These are phyloP conservation scores for Zygotorulaspora mrakii DNA, from an alignment of 1,139 yeast species.

Conservation along the genomic window DNA sequence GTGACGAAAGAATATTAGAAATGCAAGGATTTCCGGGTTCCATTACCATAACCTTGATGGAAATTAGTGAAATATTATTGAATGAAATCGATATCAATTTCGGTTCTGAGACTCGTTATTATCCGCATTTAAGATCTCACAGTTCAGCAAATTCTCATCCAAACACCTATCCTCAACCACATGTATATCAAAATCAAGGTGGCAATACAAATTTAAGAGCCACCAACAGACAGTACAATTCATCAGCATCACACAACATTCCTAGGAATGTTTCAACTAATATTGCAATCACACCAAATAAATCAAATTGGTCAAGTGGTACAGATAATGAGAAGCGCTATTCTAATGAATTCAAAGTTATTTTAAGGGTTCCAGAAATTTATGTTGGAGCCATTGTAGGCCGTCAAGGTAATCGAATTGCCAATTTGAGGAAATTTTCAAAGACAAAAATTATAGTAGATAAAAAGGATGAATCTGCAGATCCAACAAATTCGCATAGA, in stretches of 20 bases:
- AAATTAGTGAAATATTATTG: constrained; percentile 29
- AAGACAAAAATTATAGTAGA: constrained; percentile 82
- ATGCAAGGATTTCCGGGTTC: constrained; percentile 75
- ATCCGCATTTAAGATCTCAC: constrained; percentile 23
- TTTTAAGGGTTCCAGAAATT: constrained; percentile 59
- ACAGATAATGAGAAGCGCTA: constrained; percentile 1
- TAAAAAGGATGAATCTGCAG: constrained; percentile 67
- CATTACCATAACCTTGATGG: constrained; percentile 66
- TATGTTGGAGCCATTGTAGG: constrained; percentile 92
- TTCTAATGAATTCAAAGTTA: constrained; percentile 24
- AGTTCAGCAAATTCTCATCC: neutral
- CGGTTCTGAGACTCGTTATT: constrained; percentile 26
- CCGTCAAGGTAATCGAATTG: constrained; percentile 79
- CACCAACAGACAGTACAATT: neutral
- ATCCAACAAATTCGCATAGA: constrained; percentile 50
- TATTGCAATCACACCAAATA: neutral
- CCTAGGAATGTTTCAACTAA: neutral
- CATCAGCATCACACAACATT: constrained; percentile 1
- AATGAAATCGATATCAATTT: constrained; percentile 26
- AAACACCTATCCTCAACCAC: neutral
- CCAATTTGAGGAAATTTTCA: constrained; percentile 75
- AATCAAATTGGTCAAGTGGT: neutral
- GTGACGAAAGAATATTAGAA: constrained; percentile 85
- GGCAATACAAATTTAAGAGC: neutral
- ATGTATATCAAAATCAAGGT: neutral